Evolutionary conservation across 2,329 filamentous ascomycete genomes (phyloP).

Genomic region (Albophoma yamanashiensis): DNA sequence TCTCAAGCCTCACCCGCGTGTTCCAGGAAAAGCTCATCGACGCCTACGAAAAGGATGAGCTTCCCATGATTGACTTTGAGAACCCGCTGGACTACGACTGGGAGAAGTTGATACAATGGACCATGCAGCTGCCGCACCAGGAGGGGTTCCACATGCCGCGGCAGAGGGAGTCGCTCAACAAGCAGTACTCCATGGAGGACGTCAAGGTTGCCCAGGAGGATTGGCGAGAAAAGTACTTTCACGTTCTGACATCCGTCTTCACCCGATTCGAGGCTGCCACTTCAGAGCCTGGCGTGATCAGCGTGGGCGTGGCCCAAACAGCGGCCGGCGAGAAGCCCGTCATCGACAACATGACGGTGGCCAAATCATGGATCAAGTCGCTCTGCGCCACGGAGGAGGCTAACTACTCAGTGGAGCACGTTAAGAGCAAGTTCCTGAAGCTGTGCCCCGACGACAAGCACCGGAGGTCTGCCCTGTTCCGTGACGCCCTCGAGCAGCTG

Average conservation of each 20-base stretch:
- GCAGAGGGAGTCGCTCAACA: slow-evolving; percentile 31
- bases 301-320: slow-evolving; percentile 7
- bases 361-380: slow-evolving; percentile 49
- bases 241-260: slow-evolving; percentile 41
- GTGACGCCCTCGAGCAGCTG: slow-evolving; percentile 36
- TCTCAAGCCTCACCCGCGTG: slow-evolving; percentile 43
- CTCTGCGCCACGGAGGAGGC: slow-evolving; percentile 42
- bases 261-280: slow-evolving; percentile 45
- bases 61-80: slow-evolving; percentile 54
- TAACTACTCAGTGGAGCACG: slow-evolving; percentile 35
- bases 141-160: slow-evolving; percentile 37
- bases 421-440: slow-evolving; percentile 40
- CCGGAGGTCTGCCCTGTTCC: slow-evolving; percentile 32
- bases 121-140: slow-evolving; percentile 38
- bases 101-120: slow-evolving; percentile 56
- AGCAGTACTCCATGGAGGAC: slow-evolving; percentile 29
- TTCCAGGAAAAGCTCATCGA: slow-evolving; percentile 56
- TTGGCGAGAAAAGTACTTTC: slow-evolving; percentile 49
- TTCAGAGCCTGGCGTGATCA: slow-evolving; percentile 33
- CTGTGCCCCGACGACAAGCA: slow-evolving; percentile 30
- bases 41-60: slow-evolving; percentile 52
- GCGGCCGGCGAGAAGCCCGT: not conserved
- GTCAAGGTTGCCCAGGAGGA: slow-evolving; percentile 21
- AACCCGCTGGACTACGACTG: slow-evolving; percentile 58
- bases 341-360: slow-evolving; percentile 27